Conservation (phyloP, 2,329 filamentous ascomycete genomes). For the Helotiales sp. region DNA sequence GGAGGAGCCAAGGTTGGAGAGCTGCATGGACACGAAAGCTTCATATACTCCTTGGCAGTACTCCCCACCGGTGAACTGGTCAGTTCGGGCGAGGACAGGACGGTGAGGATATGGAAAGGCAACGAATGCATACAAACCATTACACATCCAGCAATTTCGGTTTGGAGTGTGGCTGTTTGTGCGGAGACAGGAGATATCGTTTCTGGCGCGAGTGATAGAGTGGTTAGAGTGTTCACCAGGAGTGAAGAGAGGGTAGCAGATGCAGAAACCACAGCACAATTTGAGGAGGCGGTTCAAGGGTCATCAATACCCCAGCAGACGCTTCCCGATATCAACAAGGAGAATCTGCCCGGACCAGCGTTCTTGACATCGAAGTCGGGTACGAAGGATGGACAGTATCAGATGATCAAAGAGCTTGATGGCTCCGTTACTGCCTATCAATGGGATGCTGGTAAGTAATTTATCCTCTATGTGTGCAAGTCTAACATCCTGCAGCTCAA, state of each 20-base stretch:
- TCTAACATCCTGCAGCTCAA: constrained; percentile 43
- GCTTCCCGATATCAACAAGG: constrained; percentile 82
- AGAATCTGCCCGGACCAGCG: constrained; percentile 84
- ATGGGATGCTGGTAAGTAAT: constrained; percentile 61
- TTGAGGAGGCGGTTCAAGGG: constrained; percentile 78
- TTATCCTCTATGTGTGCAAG: background rate
- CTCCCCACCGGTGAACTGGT: constrained; percentile 84
- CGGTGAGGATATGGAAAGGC: constrained; percentile 83
- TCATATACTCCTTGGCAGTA: constrained; percentile 82
- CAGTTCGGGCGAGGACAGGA: constrained; percentile 93
- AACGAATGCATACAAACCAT: constrained; percentile 89
- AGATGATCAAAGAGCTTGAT: constrained; percentile 83
- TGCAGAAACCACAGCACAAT: constrained; percentile 65
- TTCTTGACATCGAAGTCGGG: constrained; percentile 80
- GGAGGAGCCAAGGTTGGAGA: constrained; percentile 75
- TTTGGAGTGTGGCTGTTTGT: constrained; percentile 90
- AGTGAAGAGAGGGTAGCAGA: constrained; percentile 68
- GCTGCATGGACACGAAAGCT: constrained; percentile 87
- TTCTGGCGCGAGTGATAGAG: constrained; percentile 86
- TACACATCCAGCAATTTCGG: constrained; percentile 93
- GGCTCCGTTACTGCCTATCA: constrained; percentile 83
- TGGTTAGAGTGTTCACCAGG: constrained; percentile 82
- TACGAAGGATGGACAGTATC: constrained; percentile 94
- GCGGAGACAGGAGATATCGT: constrained; percentile 84
- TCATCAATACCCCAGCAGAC: constrained; percentile 89